Conservation (phyloP, 73 alveolate genomes). For the Paramecium caudatum region DNA sequence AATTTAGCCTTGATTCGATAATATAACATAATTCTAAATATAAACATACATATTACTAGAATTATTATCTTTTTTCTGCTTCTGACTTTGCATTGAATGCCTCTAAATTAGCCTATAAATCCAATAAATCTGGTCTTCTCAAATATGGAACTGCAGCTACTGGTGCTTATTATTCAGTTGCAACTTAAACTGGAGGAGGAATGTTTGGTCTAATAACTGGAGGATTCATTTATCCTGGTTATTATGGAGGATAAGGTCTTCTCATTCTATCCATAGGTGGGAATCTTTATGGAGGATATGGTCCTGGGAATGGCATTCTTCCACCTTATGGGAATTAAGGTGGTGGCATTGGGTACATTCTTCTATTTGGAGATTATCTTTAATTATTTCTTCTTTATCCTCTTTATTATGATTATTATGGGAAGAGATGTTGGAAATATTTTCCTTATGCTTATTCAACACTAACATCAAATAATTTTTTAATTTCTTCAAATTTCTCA, state of each 20-base stretch:
- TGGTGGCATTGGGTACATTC: constrained; percentile 31
- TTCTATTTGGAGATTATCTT: constrained; percentile 40
- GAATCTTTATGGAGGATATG: not conserved
- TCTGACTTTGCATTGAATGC: not conserved
- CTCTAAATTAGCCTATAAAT: not conserved
- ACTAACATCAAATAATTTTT: not conserved
- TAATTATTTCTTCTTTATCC: constrained; percentile 28
- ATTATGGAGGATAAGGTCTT: not conserved
- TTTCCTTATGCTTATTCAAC: not conserved
- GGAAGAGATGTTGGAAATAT: constrained; percentile 40
- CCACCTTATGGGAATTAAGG: not conserved
- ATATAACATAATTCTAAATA: constrained; percentile 27
- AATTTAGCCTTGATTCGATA: constrained; percentile 2
- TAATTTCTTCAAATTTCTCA: constrained; percentile 47
- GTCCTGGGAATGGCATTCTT: constrained; percentile 39
- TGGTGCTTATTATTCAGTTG: not conserved
- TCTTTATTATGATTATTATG: not conserved
- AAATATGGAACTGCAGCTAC: not conserved
- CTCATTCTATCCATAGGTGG: constrained; percentile 42
- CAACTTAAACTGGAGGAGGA: not conserved
- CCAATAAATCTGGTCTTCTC: constrained; percentile 35
- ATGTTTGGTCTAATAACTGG: not conserved
- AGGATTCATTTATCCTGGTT: not conserved
- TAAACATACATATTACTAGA: not conserved
- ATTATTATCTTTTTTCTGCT: constrained; percentile 13